Base-by-base conservation (phyloP, 2,329 filamentous ascomycete species). In the Botrytis elliptica region DNA sequence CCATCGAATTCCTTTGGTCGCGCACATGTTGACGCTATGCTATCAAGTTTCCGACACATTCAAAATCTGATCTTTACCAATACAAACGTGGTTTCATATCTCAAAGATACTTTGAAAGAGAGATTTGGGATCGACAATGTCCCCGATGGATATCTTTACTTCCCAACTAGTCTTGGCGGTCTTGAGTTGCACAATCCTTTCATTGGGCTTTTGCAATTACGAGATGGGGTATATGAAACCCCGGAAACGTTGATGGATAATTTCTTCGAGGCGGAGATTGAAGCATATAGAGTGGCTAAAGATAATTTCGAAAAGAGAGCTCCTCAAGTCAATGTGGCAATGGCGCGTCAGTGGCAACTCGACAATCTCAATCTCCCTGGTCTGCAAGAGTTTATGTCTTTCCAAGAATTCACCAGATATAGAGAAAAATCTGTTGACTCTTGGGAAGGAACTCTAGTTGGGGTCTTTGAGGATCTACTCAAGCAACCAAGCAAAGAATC, bases 1-100 rank as follows among this genome's bases (percentile, higher is more conserved):
- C 85, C 87, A 5, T 85, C 87, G 22, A 83, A 86, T 73, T 88
- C 86, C 75, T 88, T 89, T 75, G 87, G 87, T 0, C 84, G 84
- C 33, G 80, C 83, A 59, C 88, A 90, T 77, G 84, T 89, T 71
- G 86, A 89, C 75, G 85, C 85, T 82, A 85, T 88, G 72, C 83
- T 89, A 70, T 79, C 82, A 4, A 87, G 86, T 0, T 84, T 89
- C 70, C 83, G 83, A 57, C 83, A 84, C 49, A 88, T 90, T 68
- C 87, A 90, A 77, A 81, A 81, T 33, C 80, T 82, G 4, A 79
- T 90, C 3, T 89, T 90, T 78, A 78, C 81, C 7, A 78, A 81
- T 8, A 75, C 74, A 33, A 85, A 83, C 22, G 84, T 88, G 14
- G 84, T 84, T 4, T 82, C 84, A 63, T 83, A 85, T 76, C 83